phyloP scores from a whole-genome alignment of 2,329 filamentous ascomycete species.

The Chaetomiaceae sp. region DNA sequence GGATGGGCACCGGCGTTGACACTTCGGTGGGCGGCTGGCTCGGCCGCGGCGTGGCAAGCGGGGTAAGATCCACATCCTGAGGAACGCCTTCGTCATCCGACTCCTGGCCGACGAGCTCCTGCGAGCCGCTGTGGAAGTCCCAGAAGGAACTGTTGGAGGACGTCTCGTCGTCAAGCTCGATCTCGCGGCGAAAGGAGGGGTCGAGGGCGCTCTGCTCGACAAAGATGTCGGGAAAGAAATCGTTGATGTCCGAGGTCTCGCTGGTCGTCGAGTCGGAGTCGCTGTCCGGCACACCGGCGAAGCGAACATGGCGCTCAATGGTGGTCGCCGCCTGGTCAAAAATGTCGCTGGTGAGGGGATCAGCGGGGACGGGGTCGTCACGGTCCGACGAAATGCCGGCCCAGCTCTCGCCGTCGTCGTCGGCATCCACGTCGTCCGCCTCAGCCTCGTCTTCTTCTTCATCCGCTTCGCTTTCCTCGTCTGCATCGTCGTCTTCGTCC shows the following conservation, averaged over 20 bases:
- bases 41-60: conserved; percentile 39
- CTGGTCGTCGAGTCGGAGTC: conserved; percentile 61
- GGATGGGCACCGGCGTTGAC: conserved; percentile 31
- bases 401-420: conserved; percentile 42
- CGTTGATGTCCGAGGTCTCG: conserved; percentile 57
- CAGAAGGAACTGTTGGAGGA: conserved; percentile 58
- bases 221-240: conserved; percentile 74
- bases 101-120: conserved; percentile 35
- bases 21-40: conserved; percentile 32
- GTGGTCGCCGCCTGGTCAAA: conserved; percentile 25
- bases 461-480: conserved; percentile 20
- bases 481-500: conserved; percentile 31
- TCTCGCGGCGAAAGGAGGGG: conserved; percentile 66
- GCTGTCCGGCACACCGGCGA: conserved; percentile 62
- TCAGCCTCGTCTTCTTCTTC: conserved; percentile 40
- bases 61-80: conserved; percentile 40
- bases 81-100: conserved; percentile 40
- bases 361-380: conserved; percentile 35
- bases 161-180: conserved; percentile 62
- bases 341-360: conserved; percentile 26
- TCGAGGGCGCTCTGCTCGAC: conserved; percentile 70
- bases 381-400: conserved; percentile 42
- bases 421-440: conserved; percentile 49
- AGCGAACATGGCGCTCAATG: conserved; percentile 67
- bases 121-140: conserved; percentile 51